Base-by-base conservation (phyloP, 306 rosid genomes). In the Lathyrus sativus region DNA sequence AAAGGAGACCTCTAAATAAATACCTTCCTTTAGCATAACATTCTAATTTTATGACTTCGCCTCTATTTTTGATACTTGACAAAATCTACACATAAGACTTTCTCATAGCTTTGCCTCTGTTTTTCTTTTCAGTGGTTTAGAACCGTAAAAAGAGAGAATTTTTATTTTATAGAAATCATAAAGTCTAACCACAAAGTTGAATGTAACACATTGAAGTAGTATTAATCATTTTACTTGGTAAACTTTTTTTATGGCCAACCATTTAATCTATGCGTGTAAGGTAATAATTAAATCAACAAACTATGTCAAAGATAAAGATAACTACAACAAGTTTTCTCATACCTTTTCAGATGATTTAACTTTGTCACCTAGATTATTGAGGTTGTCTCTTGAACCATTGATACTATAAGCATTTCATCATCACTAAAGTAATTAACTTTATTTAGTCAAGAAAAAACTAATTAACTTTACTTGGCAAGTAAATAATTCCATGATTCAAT, bases 401-500 rank as follows among this genome's bases (percentile, higher is more conserved):
- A 28, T 22, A 26, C 22, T 43, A 15, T 69, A 70, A 57, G 26
- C 26, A 57, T 41, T 69, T 26, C 2, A 38, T 39, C 7, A 13
- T 2, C 24, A 19, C 48, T 0, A 33, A 4, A 24, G 1, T 13
- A 19, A 15, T 54, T 5, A 58, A 58, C 43, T 38, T 56, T 56
- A 2, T 18, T 31, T 56, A 51, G 64, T 35, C 39, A 35, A 35
- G 39, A 35, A 35, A 33, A 35, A 35, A 35, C 11, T 19, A 19
- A 15, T 54, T 5, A 58, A 58, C 56, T 39, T 57, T 57, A 2
- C 33, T 29, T 55, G 50, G 64, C 24, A 63, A 13, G 14, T 61
- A 76, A 28, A 14, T 28, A 48, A 56, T 9, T 56, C 60, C 15
- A 42, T 39, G 64, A 39, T 62, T 29, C 10, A 43, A 12, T 43